Percentiles rank a stretch among this genome's conserved stretches.
These are phyloP conservation scores for Cylindrotheca fusiformis DNA, from an alignment of 108 stramenopile species.

Conservation along the genomic window DNA sequence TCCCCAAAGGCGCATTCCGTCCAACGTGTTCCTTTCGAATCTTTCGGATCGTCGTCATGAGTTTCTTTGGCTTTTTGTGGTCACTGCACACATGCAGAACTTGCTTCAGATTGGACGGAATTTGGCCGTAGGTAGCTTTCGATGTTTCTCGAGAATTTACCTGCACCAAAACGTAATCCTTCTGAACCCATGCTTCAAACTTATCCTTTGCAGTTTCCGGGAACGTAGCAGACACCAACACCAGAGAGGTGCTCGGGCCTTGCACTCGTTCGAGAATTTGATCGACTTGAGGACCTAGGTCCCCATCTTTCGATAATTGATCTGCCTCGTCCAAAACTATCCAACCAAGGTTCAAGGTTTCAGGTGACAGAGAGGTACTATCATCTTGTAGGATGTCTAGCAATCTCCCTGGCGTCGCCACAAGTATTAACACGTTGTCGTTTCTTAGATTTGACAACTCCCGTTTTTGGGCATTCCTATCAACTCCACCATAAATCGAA, in stretches of 20 bases:
- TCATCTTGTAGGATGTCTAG: conserved; percentile 49
- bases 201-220: conserved; percentile 28
- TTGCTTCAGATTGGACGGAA: conserved; percentile 77
- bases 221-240: conserved; percentile 62
- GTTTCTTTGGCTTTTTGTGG: conserved; percentile 84
- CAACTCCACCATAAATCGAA: conserved; percentile 66
- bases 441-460: conserved; percentile 7
- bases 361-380: conserved; percentile 1
- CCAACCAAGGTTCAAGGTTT: conserved; percentile 6
- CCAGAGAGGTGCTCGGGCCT: neutral
- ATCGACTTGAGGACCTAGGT: conserved; percentile 66
- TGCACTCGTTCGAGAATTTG: conserved; percentile 6
- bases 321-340: conserved; percentile 80
- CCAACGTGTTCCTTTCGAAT: conserved; percentile 29
- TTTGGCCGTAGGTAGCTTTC: conserved; percentile 37
- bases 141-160: conserved; percentile 14
- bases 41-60: conserved; percentile 58
- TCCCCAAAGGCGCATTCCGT: conserved; percentile 24
- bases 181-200: conserved; percentile 20
- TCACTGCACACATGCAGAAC: conserved; percentile 77
- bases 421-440: conserved; percentile 39
- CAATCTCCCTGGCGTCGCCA: conserved; percentile 69
- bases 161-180: conserved; percentile 5
- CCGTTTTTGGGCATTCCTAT: conserved; percentile 39
- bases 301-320: conserved; percentile 59